A percentile compares a stretch with the other conserved stretches of the same genome.
These are phyloP conservation scores for Hypericum androsaemum DNA, from an alignment of 345 rosid species.

Conservation along the genomic window DNA sequence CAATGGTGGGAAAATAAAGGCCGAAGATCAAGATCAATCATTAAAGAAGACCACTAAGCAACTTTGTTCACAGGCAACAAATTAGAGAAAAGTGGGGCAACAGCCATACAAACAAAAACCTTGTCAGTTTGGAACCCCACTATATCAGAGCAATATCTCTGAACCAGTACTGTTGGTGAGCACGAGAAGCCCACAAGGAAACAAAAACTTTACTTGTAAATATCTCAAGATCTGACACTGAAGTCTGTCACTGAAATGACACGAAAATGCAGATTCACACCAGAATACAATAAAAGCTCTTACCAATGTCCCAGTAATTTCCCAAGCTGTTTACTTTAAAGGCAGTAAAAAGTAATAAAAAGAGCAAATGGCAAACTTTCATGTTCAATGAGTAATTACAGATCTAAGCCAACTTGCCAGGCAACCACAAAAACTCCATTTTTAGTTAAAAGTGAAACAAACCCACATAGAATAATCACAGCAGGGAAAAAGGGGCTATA, in stretches of 20 bases:
- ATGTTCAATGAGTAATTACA: slow-evolving; percentile 12
- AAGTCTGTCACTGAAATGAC: slow-evolving; percentile 18
- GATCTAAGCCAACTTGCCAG: slow-evolving; percentile 22
- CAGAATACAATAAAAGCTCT: slow-evolving; percentile 12
- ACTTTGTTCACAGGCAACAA: too few species aligned
- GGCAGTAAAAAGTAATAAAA: neutral
- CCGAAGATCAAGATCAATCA: neutral
- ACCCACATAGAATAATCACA: neutral
- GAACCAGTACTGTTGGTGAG: too few species aligned
- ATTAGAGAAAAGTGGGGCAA: too few species aligned
- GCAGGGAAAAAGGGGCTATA: neutral
- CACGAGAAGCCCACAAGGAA: neutral
- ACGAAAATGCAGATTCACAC: slow-evolving; percentile 8
- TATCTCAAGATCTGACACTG: slow-evolving; percentile 10
- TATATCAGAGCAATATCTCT: too few species aligned
- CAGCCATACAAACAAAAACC: too few species aligned
- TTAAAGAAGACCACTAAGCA: neutral
- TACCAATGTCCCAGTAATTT: slow-evolving; percentile 4
- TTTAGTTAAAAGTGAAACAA: neutral
- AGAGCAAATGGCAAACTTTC: neutral
- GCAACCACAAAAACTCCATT: too few species aligned
- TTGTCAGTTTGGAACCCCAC: neutral
- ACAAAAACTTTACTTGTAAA: neutral
- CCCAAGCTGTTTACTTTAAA: slow-evolving; percentile 12
- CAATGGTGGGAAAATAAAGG: neutral